These are phyloP conservation scores for Groenewaldozyma sp. DNA, from an alignment of 1,139 yeast genomes.

Conservation along the genomic window DNA sequence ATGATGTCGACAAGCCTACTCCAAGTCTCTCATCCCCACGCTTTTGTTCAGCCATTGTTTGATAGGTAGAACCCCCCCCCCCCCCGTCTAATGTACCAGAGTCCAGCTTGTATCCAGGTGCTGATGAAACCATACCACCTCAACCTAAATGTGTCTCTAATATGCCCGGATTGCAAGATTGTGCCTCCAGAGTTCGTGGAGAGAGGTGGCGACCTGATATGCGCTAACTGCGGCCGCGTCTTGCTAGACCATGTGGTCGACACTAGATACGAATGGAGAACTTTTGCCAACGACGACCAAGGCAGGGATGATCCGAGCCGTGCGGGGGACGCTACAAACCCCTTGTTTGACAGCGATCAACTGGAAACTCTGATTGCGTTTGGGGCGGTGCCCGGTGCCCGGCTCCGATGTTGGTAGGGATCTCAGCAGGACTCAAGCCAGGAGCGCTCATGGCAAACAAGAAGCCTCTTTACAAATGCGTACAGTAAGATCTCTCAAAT, in stretches of 20 bases:
- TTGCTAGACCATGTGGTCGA: constrained; percentile 88
- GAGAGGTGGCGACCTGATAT: constrained; percentile 95
- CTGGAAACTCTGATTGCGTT: constrained; percentile 87
- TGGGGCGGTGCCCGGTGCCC: constrained; percentile 57
- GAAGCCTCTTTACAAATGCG: constrained; percentile 86
- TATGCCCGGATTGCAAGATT: constrained; percentile 94
- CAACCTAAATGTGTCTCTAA: constrained; percentile 74
- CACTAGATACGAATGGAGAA: constrained; percentile 97
- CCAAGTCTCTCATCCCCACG: too few relatives aligned
- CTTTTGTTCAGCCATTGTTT: too few relatives aligned
- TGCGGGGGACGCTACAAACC: constrained; percentile 98
- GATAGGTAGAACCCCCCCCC: too few relatives aligned
- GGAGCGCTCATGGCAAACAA: constrained; percentile 73
- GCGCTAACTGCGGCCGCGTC: constrained; percentile 94
- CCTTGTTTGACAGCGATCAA: constrained; percentile 83
- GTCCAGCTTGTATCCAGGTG: too few relatives aligned
- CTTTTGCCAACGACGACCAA: constrained; percentile 89
- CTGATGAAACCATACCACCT: constrained; percentile 27
- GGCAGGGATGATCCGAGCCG: constrained; percentile 98
- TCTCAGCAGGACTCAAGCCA: constrained; percentile 80
- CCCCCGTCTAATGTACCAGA: too few relatives aligned
- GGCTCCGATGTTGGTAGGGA: constrained; percentile 70
- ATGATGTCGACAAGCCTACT: too few relatives aligned
- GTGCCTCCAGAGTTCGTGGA: constrained; percentile 94
- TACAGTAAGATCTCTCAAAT: constrained; percentile 86